Conservation (phyloP, 108 stramenopile genomes). For the Mayamaea pseudoterrestris region DNA sequence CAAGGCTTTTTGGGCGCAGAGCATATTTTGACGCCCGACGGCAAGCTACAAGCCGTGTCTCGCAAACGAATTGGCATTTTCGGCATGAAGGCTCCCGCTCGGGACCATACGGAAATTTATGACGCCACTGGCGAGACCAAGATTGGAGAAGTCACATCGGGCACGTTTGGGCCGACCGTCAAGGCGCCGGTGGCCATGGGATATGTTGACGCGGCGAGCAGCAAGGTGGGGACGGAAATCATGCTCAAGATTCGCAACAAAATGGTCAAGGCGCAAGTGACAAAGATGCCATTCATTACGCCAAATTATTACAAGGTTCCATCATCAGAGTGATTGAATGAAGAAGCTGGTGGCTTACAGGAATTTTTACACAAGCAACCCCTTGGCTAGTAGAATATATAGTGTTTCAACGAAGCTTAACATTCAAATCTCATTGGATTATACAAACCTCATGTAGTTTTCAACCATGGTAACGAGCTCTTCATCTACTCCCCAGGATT, state of each 20-base stretch:
- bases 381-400: too few relatives aligned
- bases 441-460: too few relatives aligned
- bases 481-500: background rate
- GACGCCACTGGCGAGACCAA: conserved; percentile 65
- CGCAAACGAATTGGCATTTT: conserved; percentile 91
- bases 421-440: too few relatives aligned
- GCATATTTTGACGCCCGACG: conserved; percentile 80
- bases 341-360: background rate
- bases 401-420: too few relatives aligned
- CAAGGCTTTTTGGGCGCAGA: conserved; percentile 94
- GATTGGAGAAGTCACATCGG: conserved; percentile 92
- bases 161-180: conserved; percentile 87
- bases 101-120: conserved; percentile 88
- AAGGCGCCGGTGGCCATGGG: conserved; percentile 98
- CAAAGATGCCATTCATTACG: conserved; percentile 97
- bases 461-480: background rate
- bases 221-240: conserved; percentile 82
- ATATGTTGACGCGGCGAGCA: conserved; percentile 71
- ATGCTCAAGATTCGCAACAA: conserved; percentile 85
- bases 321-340: background rate
- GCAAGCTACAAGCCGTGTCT: conserved; percentile 75
- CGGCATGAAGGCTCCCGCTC: conserved; percentile 96
- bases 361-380: too few relatives aligned
- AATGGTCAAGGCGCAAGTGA: conserved; percentile 76
- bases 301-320: conserved; percentile 69